These are phyloP conservation scores for Cardamine occulta DNA, from an alignment of 345 rosid genomes.

Conservation along the genomic window DNA sequence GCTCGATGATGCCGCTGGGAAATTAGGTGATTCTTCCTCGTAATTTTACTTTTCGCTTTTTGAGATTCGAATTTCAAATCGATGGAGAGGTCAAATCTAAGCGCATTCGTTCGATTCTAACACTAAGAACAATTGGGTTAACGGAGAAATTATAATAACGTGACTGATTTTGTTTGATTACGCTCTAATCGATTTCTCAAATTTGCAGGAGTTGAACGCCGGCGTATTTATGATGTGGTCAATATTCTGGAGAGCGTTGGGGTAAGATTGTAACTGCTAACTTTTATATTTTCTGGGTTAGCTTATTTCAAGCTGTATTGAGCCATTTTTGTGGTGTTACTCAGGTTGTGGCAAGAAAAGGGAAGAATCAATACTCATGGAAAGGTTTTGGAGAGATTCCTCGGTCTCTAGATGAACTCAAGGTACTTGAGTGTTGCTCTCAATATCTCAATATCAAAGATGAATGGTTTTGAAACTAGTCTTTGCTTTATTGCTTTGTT, in stretches of 20 bases:
- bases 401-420: slow-evolving; percentile 56
- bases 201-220: slow-evolving; percentile 71
- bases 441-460: not conserved
- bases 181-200: not conserved
- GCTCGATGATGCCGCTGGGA: slow-evolving; percentile 70
- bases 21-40: slow-evolving; percentile 66
- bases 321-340: slow-evolving; percentile 10
- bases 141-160: not conserved
- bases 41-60: not conserved
- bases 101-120: not conserved
- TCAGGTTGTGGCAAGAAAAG: slow-evolving; percentile 76
- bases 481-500: slow-evolving; percentile 25
- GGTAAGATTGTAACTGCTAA: slow-evolving; percentile 37
- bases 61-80: not conserved
- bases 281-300: not conserved
- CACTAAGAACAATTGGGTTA: not conserved
- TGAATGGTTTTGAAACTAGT: slow-evolving; percentile 14
- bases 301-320: not conserved
- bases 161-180: not conserved
- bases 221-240: slow-evolving; percentile 81
- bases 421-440: slow-evolving; percentile 44
- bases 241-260: slow-evolving; percentile 78
- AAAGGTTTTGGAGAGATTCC: slow-evolving; percentile 74
- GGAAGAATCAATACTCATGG: slow-evolving; percentile 77
- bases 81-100: not conserved